Conservation (phyloP, 345 rosid species). For the Murraya koenigii region DNA sequence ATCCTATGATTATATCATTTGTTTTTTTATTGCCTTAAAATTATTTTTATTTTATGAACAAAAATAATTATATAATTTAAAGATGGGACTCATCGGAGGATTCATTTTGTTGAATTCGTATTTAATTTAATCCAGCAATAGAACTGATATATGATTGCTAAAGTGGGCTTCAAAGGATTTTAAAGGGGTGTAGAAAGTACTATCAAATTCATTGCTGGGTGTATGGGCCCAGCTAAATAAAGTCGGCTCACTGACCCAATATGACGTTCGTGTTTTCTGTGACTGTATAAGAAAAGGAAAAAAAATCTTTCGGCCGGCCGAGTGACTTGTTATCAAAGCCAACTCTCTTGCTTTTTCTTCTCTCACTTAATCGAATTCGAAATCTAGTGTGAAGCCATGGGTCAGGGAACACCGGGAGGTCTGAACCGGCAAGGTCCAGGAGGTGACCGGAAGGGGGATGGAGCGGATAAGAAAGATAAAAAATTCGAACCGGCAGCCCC, state of each 20-base stretch:
- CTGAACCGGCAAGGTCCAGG: constrained; percentile 57
- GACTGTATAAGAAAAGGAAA: too few species aligned
- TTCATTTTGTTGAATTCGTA: too few species aligned
- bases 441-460: constrained; percentile 75
- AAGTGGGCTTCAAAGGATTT: too few species aligned
- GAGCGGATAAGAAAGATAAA: constrained; percentile 84
- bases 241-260: not conserved
- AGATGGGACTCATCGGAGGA: too few species aligned
- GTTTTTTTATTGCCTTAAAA: too few species aligned
- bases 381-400: constrained; percentile 38
- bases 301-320: not conserved
- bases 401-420: constrained; percentile 93
- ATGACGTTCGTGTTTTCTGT: too few species aligned
- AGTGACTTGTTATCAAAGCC: constrained; percentile 26
- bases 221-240: not conserved
- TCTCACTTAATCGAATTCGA: not conserved
- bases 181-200: too few species aligned
- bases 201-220: accelerated
- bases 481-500: constrained; percentile 93
- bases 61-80: too few species aligned
- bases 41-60: too few species aligned
- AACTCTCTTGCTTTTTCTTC: not conserved
- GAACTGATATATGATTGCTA: too few species aligned
- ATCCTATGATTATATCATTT: too few species aligned
- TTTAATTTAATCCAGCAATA: too few species aligned